A percentile compares a stretch with the other conserved stretches of the same genome.
Conservation (phyloP, 495 filamentous ascomycete species). For the Lichenothelia convexa region DNA sequence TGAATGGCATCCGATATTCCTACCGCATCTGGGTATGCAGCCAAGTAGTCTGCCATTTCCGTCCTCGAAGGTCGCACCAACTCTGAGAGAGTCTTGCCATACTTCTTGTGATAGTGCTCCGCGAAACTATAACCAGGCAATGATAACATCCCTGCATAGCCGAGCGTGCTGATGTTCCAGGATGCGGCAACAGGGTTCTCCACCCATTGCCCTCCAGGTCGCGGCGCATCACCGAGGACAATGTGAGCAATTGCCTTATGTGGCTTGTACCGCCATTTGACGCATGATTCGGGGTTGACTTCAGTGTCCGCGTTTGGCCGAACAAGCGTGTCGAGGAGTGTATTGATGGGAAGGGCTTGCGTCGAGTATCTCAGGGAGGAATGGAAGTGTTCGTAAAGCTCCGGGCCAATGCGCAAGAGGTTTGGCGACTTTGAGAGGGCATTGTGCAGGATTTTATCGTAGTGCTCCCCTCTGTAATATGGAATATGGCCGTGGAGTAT, state of each 20-base stretch:
- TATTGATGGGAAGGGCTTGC: conserved; percentile 46
- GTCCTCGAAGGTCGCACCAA: conserved; percentile 39
- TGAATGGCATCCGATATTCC: conserved; percentile 34
- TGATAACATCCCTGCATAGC: conserved; percentile 49
- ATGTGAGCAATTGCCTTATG: conserved; percentile 37
- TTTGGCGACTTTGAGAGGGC: conserved; percentile 32
- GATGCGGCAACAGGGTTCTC: conserved; percentile 35
- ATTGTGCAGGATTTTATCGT: conserved; percentile 38
- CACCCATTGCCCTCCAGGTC: conserved; percentile 46
- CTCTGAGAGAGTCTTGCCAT: conserved; percentile 28
- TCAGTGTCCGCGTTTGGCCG: conserved; percentile 46
- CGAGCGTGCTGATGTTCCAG: conserved; percentile 26
- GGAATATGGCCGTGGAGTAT: conserved; percentile 50
- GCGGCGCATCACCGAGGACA: conserved; percentile 34
- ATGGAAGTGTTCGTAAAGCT: conserved; percentile 34
- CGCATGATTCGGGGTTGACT: conserved; percentile 30
- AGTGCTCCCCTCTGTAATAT: conserved; percentile 39
- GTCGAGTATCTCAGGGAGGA: conserved; percentile 47
- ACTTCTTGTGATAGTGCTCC: conserved; percentile 29
- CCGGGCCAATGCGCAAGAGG: conserved; percentile 24
- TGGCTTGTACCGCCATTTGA: conserved; percentile 37
- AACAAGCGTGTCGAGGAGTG: conserved; percentile 43
- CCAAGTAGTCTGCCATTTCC: conserved; percentile 41
- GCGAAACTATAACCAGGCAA: conserved; percentile 44
- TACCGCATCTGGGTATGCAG: conserved; percentile 34